Conservation (phyloP, 257 asterid genomes). For the Coffea eugenioides region DNA sequence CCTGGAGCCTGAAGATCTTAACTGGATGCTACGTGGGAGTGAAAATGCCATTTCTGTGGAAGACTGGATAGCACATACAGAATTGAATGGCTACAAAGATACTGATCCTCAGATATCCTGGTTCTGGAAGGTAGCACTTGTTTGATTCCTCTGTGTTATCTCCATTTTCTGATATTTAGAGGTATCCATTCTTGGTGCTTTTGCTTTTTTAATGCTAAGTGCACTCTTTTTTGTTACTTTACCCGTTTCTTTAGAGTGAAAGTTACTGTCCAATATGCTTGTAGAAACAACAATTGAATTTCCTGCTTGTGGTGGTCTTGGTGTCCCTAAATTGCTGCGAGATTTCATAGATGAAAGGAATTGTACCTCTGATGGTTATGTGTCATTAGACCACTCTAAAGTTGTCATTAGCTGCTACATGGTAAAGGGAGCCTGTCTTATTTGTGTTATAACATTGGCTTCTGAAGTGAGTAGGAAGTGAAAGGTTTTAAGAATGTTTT, state of each 20-base stretch:
- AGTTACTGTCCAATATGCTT: neutral
- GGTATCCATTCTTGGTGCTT: conserved; percentile 6
- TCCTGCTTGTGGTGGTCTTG: neutral
- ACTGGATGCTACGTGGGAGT: conserved; percentile 79
- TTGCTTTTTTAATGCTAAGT: neutral
- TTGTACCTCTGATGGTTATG: neutral
- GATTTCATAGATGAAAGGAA: neutral
- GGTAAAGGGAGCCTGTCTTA: neutral
- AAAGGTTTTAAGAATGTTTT: neutral
- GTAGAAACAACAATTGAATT: neutral
- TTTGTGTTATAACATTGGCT: neutral
- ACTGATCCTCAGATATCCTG: conserved; percentile 78
- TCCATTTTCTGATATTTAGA: conserved; percentile 2
- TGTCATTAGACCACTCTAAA: neutral
- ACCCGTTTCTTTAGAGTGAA: neutral
- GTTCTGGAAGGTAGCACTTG: conserved; percentile 86
- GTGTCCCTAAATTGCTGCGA: neutral
- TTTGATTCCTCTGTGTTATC: neutral
- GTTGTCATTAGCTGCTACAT: neutral
- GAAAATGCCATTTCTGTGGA: conserved; percentile 73
- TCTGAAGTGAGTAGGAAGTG: neutral
- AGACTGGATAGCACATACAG: conserved; percentile 94
- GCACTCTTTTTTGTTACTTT: neutral
- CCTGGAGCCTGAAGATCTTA: conserved; percentile 78
- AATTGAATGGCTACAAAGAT: conserved; percentile 69